Evolutionary conservation across 345 rosid genomes (phyloP), one percentile per base, ranked within the genome.

Genomic region (Mercurialis annua): DNA sequence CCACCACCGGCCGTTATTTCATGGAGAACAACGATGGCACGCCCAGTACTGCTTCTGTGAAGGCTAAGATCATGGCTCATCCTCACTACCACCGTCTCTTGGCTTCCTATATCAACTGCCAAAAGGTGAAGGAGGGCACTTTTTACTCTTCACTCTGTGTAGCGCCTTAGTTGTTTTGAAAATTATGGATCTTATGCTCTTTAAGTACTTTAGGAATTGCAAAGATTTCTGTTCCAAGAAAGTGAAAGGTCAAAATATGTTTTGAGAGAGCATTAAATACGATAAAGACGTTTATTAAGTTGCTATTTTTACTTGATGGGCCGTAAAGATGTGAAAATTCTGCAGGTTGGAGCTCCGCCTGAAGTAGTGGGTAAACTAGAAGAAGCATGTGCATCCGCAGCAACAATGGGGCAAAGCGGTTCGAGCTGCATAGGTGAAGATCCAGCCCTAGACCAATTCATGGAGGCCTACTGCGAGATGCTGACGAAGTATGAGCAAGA

Each of bases 391-490:
- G 87, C 93, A 5, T 78, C 92, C 16, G 97, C 86, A 1, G 87
- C 76, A 0, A 67, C 87, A 8, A 79, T 81, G 77, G 85, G 81
- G 6, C 54, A 79, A 9, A 59, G 72, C 16, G 64, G 68, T 31
- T 44, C 73, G 30, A 74, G 81, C 12, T 68, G 83, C 52, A 21
- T 87, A 16, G 98, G 98, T 24, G 94, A 92, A 80, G 98, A 95
- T 78, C 98, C 99, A 47, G 93, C 86, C 4, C 89, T 95, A 52
- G 99, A 95, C 70, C 98, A 92, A 75, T 92, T 95, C 87, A 95
- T 95, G 99, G 98, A 95, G 72, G 99, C 99, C 42, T 95, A 95
- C 71, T 95, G 97, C 63, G 98, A 95, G 90, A 92, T 95, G 99
- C 81, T 95, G 47, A 85, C 77, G 20, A 92, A 95, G 79, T 95